phyloP scores from a whole-genome alignment of 163 green algal species.

The Chlamydomonas reinhardtii region DNA sequence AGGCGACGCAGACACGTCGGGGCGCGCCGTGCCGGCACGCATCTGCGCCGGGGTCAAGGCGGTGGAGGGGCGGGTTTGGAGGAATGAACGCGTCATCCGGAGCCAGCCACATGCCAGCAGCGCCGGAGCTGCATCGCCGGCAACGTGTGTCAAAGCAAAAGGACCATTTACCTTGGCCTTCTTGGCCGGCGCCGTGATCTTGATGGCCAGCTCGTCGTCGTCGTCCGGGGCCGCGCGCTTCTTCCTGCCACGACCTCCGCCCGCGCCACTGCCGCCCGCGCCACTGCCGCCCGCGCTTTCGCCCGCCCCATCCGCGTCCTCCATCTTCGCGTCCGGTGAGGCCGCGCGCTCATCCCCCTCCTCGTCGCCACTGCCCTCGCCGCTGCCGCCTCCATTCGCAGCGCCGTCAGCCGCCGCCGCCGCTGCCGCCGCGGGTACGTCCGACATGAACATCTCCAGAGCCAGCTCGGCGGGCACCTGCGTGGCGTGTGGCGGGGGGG shows the following conservation, averaged over 20 bases:
- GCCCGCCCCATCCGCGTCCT: not conserved
- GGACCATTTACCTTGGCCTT: slow-evolving; percentile 30
- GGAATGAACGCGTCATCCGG: too few species aligned
- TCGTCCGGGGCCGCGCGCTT: slow-evolving; percentile 20
- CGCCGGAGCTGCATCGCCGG: too few species aligned
- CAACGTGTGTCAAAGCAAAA: too few species aligned
- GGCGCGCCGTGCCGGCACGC: slow-evolving; percentile 1
- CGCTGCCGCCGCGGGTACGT: not conserved
- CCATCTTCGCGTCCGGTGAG: not conserved
- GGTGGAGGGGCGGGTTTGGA: too few species aligned
- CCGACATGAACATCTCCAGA: slow-evolving; percentile 9
- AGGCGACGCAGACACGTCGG: not conserved
- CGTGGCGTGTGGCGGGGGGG: too few species aligned
- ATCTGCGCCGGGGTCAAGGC: not conserved
- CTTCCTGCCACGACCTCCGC: not conserved
- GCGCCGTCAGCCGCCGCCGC: too few species aligned
- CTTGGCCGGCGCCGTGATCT: slow-evolving; percentile 11
- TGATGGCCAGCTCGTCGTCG: slow-evolving; percentile 14
- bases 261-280: not conserved
- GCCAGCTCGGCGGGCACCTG: slow-evolving; percentile 34
- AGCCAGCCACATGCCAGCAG: too few species aligned
- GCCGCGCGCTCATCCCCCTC: not conserved
- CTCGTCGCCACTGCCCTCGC: not conserved
- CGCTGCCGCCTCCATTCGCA: not conserved
- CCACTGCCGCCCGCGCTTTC: not conserved